Evolutionary conservation across 106 monocot genomes (phyloP).

Genomic region (Phalaenopsis aphrodite): DNA sequence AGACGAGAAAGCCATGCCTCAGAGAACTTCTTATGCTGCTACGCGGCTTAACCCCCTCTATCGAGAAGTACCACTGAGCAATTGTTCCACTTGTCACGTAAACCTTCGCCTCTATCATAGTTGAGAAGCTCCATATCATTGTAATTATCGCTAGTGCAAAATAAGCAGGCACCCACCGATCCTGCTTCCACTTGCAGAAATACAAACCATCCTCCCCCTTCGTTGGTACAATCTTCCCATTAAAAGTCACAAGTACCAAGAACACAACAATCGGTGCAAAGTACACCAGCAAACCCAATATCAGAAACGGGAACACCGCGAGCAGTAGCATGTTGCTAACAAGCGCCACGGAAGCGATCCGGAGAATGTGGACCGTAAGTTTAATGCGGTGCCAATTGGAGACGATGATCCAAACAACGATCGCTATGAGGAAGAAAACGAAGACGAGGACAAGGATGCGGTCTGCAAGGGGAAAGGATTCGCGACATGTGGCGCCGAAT

Average conservation of each 20-base stretch:
- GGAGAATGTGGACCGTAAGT: slow-evolving; percentile 57
- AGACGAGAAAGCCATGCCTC: slow-evolving; percentile 28
- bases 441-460: slow-evolving; percentile 61
- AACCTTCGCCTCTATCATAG: slow-evolving; percentile 67
- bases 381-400: slow-evolving; percentile 70
- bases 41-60: slow-evolving; percentile 35
- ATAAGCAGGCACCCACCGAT: slow-evolving; percentile 75
- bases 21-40: slow-evolving; percentile 64
- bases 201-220: slow-evolving; percentile 17
- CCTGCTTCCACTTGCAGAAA: slow-evolving; percentile 68
- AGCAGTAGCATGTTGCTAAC: slow-evolving; percentile 45
- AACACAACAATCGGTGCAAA: slow-evolving; percentile 51
- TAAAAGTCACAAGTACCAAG: slow-evolving; percentile 59
- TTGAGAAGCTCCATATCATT: slow-evolving; percentile 63
- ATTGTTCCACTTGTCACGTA: slow-evolving; percentile 80
- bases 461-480: slow-evolving; percentile 53
- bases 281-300: slow-evolving; percentile 42
- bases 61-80: slow-evolving; percentile 86
- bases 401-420: slow-evolving; percentile 58
- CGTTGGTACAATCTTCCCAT: slow-evolving; percentile 56
- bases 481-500: slow-evolving; percentile 22
- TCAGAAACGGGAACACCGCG: slow-evolving; percentile 32
- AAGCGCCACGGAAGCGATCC: slow-evolving; percentile 44
- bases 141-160: slow-evolving; percentile 63
- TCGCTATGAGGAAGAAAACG: slow-evolving; percentile 46